Conservation (phyloP, 1,284 basidiomycete species). For the Cutaneotrichosporon mucoides region DNA sequence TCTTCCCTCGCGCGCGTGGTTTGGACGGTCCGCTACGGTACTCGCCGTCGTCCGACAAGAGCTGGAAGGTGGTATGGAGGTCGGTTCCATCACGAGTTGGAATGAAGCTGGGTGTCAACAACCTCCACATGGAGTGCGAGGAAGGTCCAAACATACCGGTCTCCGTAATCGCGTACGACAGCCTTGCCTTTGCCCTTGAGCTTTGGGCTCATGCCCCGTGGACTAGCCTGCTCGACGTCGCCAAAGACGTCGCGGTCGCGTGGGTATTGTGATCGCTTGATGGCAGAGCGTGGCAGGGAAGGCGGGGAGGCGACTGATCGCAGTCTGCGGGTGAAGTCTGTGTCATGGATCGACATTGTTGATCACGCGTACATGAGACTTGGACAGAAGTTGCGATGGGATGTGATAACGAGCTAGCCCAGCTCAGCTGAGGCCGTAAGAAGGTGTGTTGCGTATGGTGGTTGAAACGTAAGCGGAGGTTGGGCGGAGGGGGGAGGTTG, state of each 20-base stretch:
- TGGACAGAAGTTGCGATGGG: neutral
- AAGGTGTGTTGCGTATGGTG: no score
- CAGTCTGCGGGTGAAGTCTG: constrained; percentile 37
- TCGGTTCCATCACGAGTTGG: constrained; percentile 54
- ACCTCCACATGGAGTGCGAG: no score
- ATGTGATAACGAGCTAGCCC: neutral
- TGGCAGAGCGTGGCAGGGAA: constrained; percentile 12
- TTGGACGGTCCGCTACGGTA: constrained; percentile 23
- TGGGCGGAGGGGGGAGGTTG: neutral
- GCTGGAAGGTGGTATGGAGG: constrained; percentile 52
- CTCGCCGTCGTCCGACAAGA: constrained; percentile 47
- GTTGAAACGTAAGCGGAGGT: no score
- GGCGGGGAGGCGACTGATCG: constrained; percentile 23
- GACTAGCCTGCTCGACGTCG: constrained; percentile 20
- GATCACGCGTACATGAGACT: constrained; percentile 8
- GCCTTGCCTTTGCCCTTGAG: constrained; percentile 29
- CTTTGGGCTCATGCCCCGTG: constrained; percentile 24
- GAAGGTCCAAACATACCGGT: constrained; percentile 37
- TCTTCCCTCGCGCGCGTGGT: constrained; percentile 39
- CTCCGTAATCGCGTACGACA: constrained; percentile 45
- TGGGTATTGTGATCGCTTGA: constrained; percentile 2
- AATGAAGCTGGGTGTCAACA: constrained; percentile 50
- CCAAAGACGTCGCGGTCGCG: constrained; percentile 36
- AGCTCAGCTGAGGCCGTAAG: no score
- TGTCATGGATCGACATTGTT: constrained; percentile 31